phyloP scores from a whole-genome alignment of 371 early-diverging fungal genomes.

The Dichotomocladium elegans region DNA sequence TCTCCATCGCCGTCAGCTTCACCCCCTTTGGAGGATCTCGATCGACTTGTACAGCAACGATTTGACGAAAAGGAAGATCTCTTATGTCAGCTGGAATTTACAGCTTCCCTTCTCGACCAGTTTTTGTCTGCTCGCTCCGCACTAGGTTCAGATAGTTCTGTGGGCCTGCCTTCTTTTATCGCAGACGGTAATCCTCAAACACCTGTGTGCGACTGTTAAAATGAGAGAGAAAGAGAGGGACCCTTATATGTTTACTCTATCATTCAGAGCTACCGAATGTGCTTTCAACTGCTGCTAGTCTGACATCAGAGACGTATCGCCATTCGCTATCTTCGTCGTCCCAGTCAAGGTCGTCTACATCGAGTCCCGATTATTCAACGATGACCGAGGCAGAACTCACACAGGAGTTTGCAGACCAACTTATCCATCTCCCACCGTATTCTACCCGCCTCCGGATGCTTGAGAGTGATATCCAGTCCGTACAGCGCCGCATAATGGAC shows the following conservation, averaged over 20 bases:
- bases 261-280: slow-evolving; percentile 24
- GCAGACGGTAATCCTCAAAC: slow-evolving; percentile 18
- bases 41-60: slow-evolving; percentile 23
- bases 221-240: no score
- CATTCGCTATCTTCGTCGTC: slow-evolving; percentile 1
- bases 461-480: slow-evolving; percentile 25
- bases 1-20: neutral
- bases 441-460: slow-evolving; percentile 22
- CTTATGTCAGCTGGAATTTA: slow-evolving; percentile 29
- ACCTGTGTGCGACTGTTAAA: neutral
- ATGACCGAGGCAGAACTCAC: slow-evolving; percentile 1
- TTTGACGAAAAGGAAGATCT: slow-evolving; percentile 32
- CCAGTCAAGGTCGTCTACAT: no score
- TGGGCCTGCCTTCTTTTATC: slow-evolving; percentile 24
- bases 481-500: slow-evolving; percentile 33
- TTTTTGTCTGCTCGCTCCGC: slow-evolving; percentile 29
- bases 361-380: neutral
- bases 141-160: slow-evolving; percentile 12
- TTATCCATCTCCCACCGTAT: slow-evolving; percentile 32
- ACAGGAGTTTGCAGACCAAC: slow-evolving; percentile 20
- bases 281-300: slow-evolving; percentile 14
- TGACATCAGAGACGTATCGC: neutral
- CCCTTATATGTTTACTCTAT: neutral
- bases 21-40: slow-evolving; percentile 12
- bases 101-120: slow-evolving; percentile 29